These are phyloP conservation scores for Symbiodinium pilosum DNA, from an alignment of 73 alveolate genomes.

Conservation along the genomic window DNA sequence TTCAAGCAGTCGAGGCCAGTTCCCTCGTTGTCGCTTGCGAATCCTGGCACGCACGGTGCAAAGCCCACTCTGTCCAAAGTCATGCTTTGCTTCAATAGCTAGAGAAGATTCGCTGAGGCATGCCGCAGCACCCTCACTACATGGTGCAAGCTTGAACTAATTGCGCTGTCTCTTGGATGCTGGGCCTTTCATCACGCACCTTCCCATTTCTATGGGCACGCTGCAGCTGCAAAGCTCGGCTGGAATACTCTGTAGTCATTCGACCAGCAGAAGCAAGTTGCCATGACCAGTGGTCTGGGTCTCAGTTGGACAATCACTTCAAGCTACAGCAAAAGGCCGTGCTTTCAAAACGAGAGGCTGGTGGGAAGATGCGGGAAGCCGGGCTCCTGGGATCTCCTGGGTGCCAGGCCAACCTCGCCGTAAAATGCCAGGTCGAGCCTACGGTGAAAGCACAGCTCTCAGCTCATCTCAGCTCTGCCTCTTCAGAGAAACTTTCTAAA, in stretches of 20 bases:
- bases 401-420: slow-evolving; percentile 36
- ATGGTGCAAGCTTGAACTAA: too few relatives aligned
- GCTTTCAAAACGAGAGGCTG: too few relatives aligned
- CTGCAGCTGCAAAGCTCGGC: not conserved
- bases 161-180: too few relatives aligned
- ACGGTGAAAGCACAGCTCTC: not conserved
- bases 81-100: too few relatives aligned
- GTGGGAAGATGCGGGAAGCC: too few relatives aligned
- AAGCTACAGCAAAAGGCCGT: too few relatives aligned
- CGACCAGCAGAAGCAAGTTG: slow-evolving; percentile 91
- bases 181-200: too few relatives aligned
- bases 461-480: not conserved
- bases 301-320: too few relatives aligned
- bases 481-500: not conserved
- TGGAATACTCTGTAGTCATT: slow-evolving; percentile 49
- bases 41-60: slow-evolving; percentile 86
- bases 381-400: slow-evolving; percentile 1
- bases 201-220: too few relatives aligned
- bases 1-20: slow-evolving; percentile 79
- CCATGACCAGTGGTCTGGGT: slow-evolving; percentile 90
- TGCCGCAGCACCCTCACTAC: too few relatives aligned
- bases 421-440: slow-evolving; percentile 73
- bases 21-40: slow-evolving; percentile 9
- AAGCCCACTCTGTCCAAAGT: too few relatives aligned
- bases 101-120: too few relatives aligned